Conservation (phyloP, 148 eudicot species). For the Vaccinium vitisidaea region DNA sequence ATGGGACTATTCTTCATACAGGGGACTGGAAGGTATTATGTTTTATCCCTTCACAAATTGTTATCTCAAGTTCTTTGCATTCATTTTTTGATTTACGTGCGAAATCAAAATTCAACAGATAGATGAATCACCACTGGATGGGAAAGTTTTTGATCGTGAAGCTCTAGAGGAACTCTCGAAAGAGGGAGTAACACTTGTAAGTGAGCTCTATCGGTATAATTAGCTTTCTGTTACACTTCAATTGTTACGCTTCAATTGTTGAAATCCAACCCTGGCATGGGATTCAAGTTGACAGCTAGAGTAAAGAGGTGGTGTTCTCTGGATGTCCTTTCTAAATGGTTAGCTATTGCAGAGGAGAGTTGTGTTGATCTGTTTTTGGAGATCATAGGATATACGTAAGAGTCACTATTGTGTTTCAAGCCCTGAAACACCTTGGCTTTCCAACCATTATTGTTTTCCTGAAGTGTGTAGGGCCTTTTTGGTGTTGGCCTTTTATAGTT, state of each 20-base stretch:
- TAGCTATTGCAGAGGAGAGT: not conserved
- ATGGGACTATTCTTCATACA: conserved; percentile 95
- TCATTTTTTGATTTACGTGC: conserved; percentile 5
- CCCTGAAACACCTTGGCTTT: not conserved
- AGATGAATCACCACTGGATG: conserved; percentile 92
- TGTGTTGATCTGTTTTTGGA: conserved; percentile 2
- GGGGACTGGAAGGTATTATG: conserved; percentile 97
- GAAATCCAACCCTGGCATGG: not conserved
- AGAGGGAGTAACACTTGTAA: conserved; percentile 96
- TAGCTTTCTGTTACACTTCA: conserved; percentile 2
- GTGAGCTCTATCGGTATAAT: conserved; percentile 14
- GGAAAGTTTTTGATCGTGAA: conserved; percentile 80
- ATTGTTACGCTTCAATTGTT: not conserved
- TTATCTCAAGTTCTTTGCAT: conserved; percentile 9
- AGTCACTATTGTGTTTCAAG: not conserved
- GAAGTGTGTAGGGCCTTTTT: not conserved
- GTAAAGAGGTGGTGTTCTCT: not conserved
- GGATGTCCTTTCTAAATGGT: not conserved
- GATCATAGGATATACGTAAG: not conserved
- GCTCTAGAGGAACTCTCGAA: conserved; percentile 90
- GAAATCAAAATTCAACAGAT: conserved; percentile 50
- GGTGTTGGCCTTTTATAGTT: not conserved
- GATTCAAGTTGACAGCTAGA: not conserved
- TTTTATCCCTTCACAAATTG: conserved; percentile 7
- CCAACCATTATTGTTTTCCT: not conserved